Base-by-base conservation (phyloP, 495 filamentous ascomycete species). In the Podospora pseudopauciseta region DNA sequence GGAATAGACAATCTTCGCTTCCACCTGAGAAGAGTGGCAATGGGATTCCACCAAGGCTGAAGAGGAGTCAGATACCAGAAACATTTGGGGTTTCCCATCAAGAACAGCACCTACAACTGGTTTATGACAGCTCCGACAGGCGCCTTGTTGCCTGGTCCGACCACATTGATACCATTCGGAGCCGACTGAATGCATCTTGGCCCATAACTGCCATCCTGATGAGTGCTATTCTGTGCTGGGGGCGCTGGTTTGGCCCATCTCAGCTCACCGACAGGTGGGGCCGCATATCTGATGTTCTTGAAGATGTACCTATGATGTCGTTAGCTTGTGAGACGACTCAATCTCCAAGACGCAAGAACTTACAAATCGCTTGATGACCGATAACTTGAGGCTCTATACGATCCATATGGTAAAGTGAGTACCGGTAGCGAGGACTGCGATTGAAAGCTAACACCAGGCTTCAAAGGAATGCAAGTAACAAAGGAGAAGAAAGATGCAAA, bases 261-360 rank as follows among this genome's bases (percentile, higher is more conserved):
- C n/a, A 86, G 76, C 44, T 82, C 72, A 3, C 85, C 86, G 3
- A 83, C 80, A 0, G 86, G 86, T 15, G 83, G 80, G 1, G 85
- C 82, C 9, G 84, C 87, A 73, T 83, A 89, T 1, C 86, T 81
- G 67, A 88, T 86, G 65, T 88, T 88, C 58, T 79, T 81, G 73
- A 86, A 86, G 18, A 74, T 77, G 49, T 86, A 87, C 27, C 76
- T 78, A 26, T 30, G 68, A 11, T 3, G 3, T 27, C 39, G 60
- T 32, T 1, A 64, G 26, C 49, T 32, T 13, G 54, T 57, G n/a
- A 19, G 16, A 13, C 3, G 15, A 9, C 7, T 19, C 18, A 28
- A 26, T 16, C 15, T 7, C 39, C 27, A 44, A 15, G 32, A 49
- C 2, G 5, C 39, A 3, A 57, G 60, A 6, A 68, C 66, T 67